Conservation (phyloP, 1,139 yeast species). For the Wickerhamomyces sp. region DNA sequence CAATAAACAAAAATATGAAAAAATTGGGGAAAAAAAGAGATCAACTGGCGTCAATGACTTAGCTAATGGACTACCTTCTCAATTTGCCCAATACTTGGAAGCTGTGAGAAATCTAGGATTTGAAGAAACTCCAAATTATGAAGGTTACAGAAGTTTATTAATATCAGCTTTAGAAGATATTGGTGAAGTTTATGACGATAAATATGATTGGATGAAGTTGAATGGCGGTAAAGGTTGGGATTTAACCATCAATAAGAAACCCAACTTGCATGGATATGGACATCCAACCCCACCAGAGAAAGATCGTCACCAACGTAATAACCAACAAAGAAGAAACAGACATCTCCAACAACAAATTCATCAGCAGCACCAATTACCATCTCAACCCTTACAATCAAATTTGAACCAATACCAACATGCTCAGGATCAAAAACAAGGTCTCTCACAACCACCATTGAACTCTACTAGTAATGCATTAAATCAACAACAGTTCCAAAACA, state of each 20-base stretch:
- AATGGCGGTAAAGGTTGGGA: slow-evolving; percentile 95
- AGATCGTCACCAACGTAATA: slow-evolving; percentile 28
- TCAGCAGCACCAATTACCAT: slow-evolving; percentile 17
- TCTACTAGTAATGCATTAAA: slow-evolving; percentile 20
- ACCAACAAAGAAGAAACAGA: slow-evolving; percentile 29
- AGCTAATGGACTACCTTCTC: slow-evolving; percentile 80
- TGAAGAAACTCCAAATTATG: slow-evolving; percentile 94
- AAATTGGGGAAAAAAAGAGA: slow-evolving; percentile 92
- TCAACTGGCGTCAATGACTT: slow-evolving; percentile 75
- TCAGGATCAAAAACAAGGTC: not conserved
- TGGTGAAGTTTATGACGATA: slow-evolving; percentile 77
- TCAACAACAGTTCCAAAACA: slow-evolving; percentile 26
- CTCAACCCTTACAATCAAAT: slow-evolving; percentile 19
- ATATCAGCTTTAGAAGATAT: slow-evolving; percentile 66
- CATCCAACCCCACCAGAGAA: slow-evolving; percentile 54
- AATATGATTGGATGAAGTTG: slow-evolving; percentile 92
- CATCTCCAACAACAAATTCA: slow-evolving; percentile 27
- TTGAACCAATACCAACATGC: slow-evolving; percentile 12
- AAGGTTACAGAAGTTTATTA: slow-evolving; percentile 72
- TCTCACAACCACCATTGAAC: slow-evolving; percentile 11
- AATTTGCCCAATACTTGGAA: slow-evolving; percentile 80
- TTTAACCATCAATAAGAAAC: slow-evolving; percentile 72
- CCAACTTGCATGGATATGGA: slow-evolving; percentile 90
- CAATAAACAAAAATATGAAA: slow-evolving; percentile 92
- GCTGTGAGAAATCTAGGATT: slow-evolving; percentile 81